Conservation (phyloP, 805 yeast species). For the Hanseniaspora guilliermondii region DNA sequence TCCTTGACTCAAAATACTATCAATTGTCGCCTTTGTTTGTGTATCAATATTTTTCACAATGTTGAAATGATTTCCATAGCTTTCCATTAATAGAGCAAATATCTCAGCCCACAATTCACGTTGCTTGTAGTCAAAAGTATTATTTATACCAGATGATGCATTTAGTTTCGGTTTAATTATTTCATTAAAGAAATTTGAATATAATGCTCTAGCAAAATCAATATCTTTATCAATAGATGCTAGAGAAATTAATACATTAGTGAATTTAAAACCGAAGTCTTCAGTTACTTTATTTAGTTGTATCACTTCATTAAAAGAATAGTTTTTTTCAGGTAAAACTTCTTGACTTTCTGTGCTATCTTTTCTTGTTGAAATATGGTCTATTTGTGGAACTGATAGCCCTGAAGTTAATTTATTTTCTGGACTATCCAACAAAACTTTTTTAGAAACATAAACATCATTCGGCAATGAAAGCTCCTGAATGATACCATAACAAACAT, state of each 20-base stretch:
- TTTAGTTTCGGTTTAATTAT: background rate
- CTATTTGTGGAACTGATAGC: background rate
- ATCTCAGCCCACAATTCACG: background rate
- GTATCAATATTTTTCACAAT: background rate
- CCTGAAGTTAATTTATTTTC: background rate
- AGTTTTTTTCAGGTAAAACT: too few relatives aligned
- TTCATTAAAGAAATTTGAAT: background rate
- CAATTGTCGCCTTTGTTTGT: background rate
- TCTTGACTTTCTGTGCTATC: background rate
- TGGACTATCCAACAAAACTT: background rate
- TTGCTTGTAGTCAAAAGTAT: background rate
- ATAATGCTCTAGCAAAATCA: conserved; percentile 7
- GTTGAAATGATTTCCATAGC: background rate
- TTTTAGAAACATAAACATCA: background rate
- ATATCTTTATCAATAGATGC: conserved; percentile 6
- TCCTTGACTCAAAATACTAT: background rate
- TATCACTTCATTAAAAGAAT: too few relatives aligned
- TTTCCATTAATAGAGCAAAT: background rate
- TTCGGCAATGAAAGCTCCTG: background rate
- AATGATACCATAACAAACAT: conserved; percentile 3
- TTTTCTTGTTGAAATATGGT: background rate
- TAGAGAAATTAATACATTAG: conserved; percentile 1
- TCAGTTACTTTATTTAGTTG: background rate
- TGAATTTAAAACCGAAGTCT: background rate
- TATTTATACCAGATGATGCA: background rate